Evolutionary conservation across 371 early-diverging fungal species (phyloP).

Genomic region (Mortierella sp.): DNA sequence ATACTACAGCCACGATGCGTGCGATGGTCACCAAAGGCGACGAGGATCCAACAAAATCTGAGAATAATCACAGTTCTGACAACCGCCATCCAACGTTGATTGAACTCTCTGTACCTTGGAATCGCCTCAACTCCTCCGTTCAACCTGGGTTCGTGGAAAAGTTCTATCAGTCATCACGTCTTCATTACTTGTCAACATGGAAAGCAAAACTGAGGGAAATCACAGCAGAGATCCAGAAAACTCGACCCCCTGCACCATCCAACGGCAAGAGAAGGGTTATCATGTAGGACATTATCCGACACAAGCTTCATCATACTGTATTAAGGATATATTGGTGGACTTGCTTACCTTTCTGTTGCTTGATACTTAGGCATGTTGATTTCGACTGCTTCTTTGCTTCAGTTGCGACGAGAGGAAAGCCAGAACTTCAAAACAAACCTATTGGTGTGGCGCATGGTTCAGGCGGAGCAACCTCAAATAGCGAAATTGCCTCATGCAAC

Average conservation of each 20-base stretch:
- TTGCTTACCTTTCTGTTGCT: not conserved
- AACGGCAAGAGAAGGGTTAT: constrained; percentile 12
- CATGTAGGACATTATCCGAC: constrained; percentile 10
- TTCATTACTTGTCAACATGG: constrained; percentile 86
- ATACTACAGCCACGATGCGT: too few species aligned
- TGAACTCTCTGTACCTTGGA: constrained; percentile 58
- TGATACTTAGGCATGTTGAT: constrained; percentile 80
- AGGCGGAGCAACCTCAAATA: constrained; percentile 53
- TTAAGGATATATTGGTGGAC: not conserved
- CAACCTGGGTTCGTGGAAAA: constrained; percentile 77
- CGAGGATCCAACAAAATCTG: not conserved
- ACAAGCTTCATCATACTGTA: not conserved
- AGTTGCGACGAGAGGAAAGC: constrained; percentile 76
- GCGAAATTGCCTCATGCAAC: constrained; percentile 78
- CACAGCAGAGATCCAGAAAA: constrained; percentile 58
- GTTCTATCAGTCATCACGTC: constrained; percentile 82
- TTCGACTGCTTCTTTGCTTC: constrained; percentile 96
- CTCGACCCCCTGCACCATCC: not conserved
- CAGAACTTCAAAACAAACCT: constrained; percentile 70
- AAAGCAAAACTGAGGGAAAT: constrained; percentile 78
- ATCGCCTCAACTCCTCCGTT: constrained; percentile 53
- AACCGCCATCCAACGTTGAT: constrained; percentile 42
- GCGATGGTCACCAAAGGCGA: not conserved
- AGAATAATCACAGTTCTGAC: not conserved
- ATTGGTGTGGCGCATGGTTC: constrained; percentile 61